A percentile compares a stretch with the other conserved stretches of the same genome.
These are phyloP conservation scores for Fusarium caatingaense DNA, from an alignment of 2,329 filamentous ascomycete genomes.

Conservation along the genomic window DNA sequence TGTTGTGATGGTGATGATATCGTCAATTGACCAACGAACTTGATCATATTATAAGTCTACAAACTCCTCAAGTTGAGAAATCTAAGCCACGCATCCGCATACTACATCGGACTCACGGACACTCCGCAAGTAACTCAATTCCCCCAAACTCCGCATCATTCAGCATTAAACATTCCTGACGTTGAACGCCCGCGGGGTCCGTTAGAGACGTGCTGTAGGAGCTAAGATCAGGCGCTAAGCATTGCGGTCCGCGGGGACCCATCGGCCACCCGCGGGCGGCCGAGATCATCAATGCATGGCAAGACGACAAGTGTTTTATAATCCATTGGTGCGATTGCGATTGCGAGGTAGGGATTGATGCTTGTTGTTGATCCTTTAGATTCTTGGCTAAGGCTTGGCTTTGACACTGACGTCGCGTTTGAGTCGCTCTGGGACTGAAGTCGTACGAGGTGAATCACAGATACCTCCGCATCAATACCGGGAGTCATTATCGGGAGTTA, in stretches of 20 bases:
- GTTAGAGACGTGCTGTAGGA: background rate
- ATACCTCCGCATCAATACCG: accelerated
- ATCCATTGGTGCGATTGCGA: background rate
- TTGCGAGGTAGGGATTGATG: background rate
- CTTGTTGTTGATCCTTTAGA: accelerated
- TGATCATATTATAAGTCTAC: background rate
- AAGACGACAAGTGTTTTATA: background rate
- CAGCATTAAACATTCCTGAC: background rate
- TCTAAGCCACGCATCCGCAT: background rate
- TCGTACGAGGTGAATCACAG: background rate
- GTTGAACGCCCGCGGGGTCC: background rate
- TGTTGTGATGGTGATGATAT: background rate
- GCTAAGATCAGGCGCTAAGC: background rate
- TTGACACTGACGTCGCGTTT: too few relatives aligned
- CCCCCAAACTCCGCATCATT: too few relatives aligned
- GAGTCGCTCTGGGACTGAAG: background rate
- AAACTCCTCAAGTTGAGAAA: background rate
- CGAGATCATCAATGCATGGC: background rate
- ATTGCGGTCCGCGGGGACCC: background rate
- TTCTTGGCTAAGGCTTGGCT: background rate
- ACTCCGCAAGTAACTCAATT: background rate
- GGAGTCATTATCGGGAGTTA: background rate
- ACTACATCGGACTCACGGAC: background rate
- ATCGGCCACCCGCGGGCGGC: conserved; percentile 7
- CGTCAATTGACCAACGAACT: background rate